A percentile compares a stretch with the other conserved stretches of the same genome.
These are phyloP conservation scores for Cutaneotrichosporon sp. DNA, from an alignment of 1,284 basidiomycete species.

Conservation along the genomic window DNA sequence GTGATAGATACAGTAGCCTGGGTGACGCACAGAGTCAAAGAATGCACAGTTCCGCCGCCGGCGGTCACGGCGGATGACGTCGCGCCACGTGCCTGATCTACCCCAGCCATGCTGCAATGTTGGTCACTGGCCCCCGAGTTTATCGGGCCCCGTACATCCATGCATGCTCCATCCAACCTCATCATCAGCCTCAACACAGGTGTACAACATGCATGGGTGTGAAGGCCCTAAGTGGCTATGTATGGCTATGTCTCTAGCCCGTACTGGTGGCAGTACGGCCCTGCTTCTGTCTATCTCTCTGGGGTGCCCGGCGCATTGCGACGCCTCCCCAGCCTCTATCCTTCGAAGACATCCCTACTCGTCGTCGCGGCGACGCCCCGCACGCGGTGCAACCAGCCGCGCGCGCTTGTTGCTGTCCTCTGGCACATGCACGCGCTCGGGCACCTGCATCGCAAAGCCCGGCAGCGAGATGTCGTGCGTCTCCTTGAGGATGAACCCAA, in stretches of 20 bases:
- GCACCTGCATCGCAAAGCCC: constrained; percentile 41
- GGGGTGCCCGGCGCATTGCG: no score
- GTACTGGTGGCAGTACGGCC: no score
- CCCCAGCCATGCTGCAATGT: not conserved
- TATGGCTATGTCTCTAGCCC: no score
- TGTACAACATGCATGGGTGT: not conserved
- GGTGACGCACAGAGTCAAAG: no score
- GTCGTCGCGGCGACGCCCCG: constrained; percentile 8
- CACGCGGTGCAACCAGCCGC: constrained; percentile 23
- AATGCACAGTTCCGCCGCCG: not conserved
- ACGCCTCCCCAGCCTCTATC: no score
- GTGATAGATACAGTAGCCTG: no score
- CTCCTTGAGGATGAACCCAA: constrained; percentile 39
- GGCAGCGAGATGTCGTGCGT: constrained; percentile 39
- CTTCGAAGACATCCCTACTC: no score
- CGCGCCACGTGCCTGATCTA: not conserved
- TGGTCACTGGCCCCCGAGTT: no score
- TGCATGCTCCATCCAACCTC: no score
- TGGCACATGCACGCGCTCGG: constrained; percentile 35
- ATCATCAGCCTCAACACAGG: not conserved
- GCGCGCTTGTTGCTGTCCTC: constrained; percentile 28
- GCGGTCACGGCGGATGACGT: not conserved
- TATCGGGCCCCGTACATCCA: no score
- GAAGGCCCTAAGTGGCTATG: no score
- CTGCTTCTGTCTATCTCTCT: no score